Base-by-base conservation (phyloP, 2,329 filamentous ascomycete species). In the Fusarium sp. region DNA sequence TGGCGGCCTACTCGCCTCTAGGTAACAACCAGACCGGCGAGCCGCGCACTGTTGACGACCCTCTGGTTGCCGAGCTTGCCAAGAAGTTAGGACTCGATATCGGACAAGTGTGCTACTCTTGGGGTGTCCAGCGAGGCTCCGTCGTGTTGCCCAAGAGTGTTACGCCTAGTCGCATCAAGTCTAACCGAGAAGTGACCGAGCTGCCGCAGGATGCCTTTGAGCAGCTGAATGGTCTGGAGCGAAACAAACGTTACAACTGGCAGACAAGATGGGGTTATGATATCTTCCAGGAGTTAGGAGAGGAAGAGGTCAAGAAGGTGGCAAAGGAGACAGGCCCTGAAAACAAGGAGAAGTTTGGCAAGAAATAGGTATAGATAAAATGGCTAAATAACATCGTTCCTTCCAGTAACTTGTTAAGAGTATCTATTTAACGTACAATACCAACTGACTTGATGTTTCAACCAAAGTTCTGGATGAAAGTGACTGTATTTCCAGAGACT, bases 61-160 rank as follows among this genome's bases (percentile, higher is more conserved):
- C 80, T 4, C 79, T 78, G 27, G 78, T 88, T 46, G 78, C 82
- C 57, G 79, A 81, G 40, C 78, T 87, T 45, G 85, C 84, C 15
- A 81, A 84, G 66, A 78, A 81, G 23, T 74, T 85, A 8, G 79
- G 77, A 22, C 83, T 83, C 71, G 80, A 83, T 48, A 81, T 83
- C 5, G 83, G 83, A 4, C 81, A 83, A 43, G 70, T 86, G 11
- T 75, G 86, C 17, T 81, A 86, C 59, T 83, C 82, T 43, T 87
- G 85, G 84, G 83, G 81, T 14, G 78, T 87, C 10, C 82, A 86
- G 71, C 78, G 85, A 25, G 84, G 85, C 2, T 85, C 82, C 2
- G 79, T 84, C 9, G 84, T 85, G 9, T 74, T 88, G 39, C 83
- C 85, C 17, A 87, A 88, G 76, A 84, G 82, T 47, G 84, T 86